phyloP scores from a whole-genome alignment of 805 yeast species.

The Vanderwaltozyma tropicalis region DNA sequence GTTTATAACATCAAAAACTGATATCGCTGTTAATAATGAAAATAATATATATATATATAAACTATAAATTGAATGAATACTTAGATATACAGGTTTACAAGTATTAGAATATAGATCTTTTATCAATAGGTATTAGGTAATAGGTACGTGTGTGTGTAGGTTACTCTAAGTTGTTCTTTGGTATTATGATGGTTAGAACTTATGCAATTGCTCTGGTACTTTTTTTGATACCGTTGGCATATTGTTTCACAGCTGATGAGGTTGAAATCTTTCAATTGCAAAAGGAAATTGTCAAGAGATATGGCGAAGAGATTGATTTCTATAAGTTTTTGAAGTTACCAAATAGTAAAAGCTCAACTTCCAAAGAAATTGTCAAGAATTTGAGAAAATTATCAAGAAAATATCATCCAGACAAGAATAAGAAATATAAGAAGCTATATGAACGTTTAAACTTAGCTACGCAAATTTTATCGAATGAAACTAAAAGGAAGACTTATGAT shows the following conservation, averaged over 20 bases:
- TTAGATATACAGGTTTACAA: too few species aligned
- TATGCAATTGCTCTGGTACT: conserved; percentile 3
- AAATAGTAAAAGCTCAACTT: conserved; percentile 30
- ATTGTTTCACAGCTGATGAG: conserved; percentile 56
- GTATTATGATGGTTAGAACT: background rate
- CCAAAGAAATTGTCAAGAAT: conserved; percentile 50
- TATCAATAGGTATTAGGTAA: too few species aligned
- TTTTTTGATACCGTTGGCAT: conserved; percentile 21
- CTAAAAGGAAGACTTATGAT: conserved; percentile 66
- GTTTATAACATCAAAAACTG: too few species aligned
- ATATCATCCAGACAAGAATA: conserved; percentile 79
- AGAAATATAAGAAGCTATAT: conserved; percentile 41
- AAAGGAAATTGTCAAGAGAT: conserved; percentile 49
- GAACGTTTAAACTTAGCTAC: conserved; percentile 71
- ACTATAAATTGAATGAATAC: too few species aligned
- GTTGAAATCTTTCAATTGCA: conserved; percentile 70
- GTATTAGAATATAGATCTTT: too few species aligned
- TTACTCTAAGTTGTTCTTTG: too few species aligned
- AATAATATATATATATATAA: too few species aligned
- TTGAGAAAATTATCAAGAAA: conserved; percentile 60
- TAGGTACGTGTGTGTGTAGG: too few species aligned
- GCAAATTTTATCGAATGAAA: conserved; percentile 53
- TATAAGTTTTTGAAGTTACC: conserved; percentile 55
- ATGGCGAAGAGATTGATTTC: conserved; percentile 53
- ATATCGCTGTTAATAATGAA: too few species aligned